Base-by-base conservation (phyloP, 139 green algal genomes). In the Pleodorina starrii region DNA sequence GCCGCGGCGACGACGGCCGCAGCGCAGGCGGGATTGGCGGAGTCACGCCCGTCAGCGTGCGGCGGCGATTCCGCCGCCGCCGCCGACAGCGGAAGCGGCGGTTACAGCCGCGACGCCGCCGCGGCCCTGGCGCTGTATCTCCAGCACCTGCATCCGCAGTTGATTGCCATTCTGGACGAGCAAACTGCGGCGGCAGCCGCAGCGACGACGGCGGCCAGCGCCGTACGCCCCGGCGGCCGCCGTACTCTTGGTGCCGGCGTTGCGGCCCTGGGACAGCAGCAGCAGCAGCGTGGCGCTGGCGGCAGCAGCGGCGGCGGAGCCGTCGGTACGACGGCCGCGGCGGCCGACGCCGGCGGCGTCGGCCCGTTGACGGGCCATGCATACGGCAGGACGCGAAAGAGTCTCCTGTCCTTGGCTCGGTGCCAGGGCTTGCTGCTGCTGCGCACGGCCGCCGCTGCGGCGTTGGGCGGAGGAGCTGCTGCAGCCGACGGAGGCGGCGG, bases 71-170 rank as follows among this genome's bases (percentile, higher is more conserved):
- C n/a, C n/a, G n/a, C n/a, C n/a, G 29, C 19, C 29, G 54, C 3
- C 54, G 54, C 21, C 29, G 54, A 23, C 32, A 23, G 42, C 40
- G 72, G 12, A 38, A 38, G 72, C 42, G 38, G 72, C 72, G 43
- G 72, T 40, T 63, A 42, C 44, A 63, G 72, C 42, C 23, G 25
- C n/a, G 5, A 5, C 27, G 74, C 66, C 11, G 23, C 57, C 7
- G 43, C 81, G 27, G 81, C 81, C 3, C 81, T 87, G 19, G 69
- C 71, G 32, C 7, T 32, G 5, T 82, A 82, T 68, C 69, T 89
- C 16, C 84, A 89, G 50, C 84, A 89, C 16, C 84, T 82, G 50
- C 83, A 88, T 32, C 83, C 83, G 46, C 32, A 71, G 35, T 32
- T 88, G 44, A 17, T 88, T 14, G 5, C 17, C 1, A 36, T 29